Base-by-base conservation (phyloP, 2,329 filamentous ascomycete species). In the Trichoderma lentiforme region DNA sequence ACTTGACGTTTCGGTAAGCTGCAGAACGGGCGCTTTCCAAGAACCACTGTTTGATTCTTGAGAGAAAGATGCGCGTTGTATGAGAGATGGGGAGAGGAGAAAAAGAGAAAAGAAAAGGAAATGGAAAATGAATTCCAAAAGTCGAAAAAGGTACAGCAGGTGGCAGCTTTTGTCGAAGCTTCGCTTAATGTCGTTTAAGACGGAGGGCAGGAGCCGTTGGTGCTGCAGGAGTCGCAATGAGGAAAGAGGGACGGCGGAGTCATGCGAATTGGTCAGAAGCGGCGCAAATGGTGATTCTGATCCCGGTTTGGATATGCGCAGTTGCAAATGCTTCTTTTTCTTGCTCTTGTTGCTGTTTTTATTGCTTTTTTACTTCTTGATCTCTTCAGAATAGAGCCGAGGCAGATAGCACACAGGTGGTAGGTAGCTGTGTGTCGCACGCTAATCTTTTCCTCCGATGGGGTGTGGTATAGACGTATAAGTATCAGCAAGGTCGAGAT, bases 161-260 rank as follows among this genome's bases (percentile, higher is more conserved):
- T 69, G 47, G 66, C 57, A 34, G 39, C 34, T 62, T 61, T 62
- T 26, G 28, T 32, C 28, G 30, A 18, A n/a, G 30, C 6, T 69
- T 69, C 66, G 57, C 34, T n/a, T 61, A 47, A 32, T 14, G 28
- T 32, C 62, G 26, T 53, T 39, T 39, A 57, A 39, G 21, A 34
- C 34, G 43, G 32, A 47, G 15, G n/a, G 65, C 56, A 43, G 24
- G n/a, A 60, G 66, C 57, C 28, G 32, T 58, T 34, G 69, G 61
- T 15, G 61, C 69, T 71, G 69, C 47, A 60, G 18, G 21, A 66
- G 69, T 57, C 32, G 61, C 69, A 58, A 65, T 58, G 34, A 28
- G 61, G 69, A 65, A 65, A 51, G 69, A 58, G 61, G 21, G 51
- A 58, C 60, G 9, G 34, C 26, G 30, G 36, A 36, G 28, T 21